Conservation (phyloP, 345 rosid species). For the Acer yangbiense region DNA sequence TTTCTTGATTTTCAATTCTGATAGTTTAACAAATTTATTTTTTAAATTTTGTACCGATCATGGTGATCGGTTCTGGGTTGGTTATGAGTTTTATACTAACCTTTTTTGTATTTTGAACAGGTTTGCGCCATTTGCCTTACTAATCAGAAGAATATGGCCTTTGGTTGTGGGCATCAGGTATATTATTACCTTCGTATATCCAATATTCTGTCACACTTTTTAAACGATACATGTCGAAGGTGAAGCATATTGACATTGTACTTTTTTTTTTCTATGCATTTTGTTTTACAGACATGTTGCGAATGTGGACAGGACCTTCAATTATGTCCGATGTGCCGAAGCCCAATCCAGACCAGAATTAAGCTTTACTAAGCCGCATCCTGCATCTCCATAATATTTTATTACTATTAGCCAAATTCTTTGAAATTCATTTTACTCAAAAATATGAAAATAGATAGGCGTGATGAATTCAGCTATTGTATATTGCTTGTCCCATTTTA, state of each 20-base stretch:
- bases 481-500: slow-evolving; percentile 1
- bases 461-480: slow-evolving; percentile 24
- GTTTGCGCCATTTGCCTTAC: slow-evolving; percentile 83
- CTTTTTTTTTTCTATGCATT: neutral
- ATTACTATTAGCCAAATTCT: slow-evolving; percentile 11
- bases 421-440: slow-evolving; percentile 20
- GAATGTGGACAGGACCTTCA: slow-evolving; percentile 80
- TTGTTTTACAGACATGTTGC: slow-evolving; percentile 68
- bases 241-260: neutral
- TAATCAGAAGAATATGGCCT: slow-evolving; percentile 83
- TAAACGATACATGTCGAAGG: neutral
- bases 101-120: slow-evolving; percentile 37
- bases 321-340: slow-evolving; percentile 81
- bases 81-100: neutral
- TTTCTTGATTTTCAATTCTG: neutral
- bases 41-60: too few relatives aligned
- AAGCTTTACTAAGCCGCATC: slow-evolving; percentile 63
- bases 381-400: neutral
- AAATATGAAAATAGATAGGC: neutral
- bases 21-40: too few relatives aligned
- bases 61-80: neutral
- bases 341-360: slow-evolving; percentile 70
- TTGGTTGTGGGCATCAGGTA: slow-evolving; percentile 99
- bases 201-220: neutral
- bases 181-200: neutral